These are phyloP conservation scores for Pyrrhoderma noxium DNA, from an alignment of 1,284 basidiomycete species.

Conservation along the genomic window DNA sequence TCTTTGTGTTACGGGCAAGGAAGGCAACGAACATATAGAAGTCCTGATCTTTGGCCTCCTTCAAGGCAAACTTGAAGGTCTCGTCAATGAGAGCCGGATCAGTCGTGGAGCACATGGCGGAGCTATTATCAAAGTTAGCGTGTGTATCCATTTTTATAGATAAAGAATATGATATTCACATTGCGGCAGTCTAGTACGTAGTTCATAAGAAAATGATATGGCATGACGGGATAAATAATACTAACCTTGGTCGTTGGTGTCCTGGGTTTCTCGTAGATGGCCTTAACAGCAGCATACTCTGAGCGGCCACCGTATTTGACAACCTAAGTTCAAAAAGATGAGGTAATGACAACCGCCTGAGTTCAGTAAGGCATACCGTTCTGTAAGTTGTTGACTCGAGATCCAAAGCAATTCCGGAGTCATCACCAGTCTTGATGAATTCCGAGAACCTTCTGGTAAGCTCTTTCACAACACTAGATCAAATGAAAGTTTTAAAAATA, in stretches of 20 bases:
- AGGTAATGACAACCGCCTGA: too few relatives aligned
- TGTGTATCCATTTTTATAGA: slow-evolving; percentile 14
- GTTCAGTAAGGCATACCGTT: slow-evolving; percentile 33
- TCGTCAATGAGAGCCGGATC: slow-evolving; percentile 44
- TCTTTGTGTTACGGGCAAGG: slow-evolving; percentile 37
- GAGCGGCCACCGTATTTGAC: slow-evolving; percentile 68
- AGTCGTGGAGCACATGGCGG: slow-evolving; percentile 39
- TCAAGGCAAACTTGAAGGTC: slow-evolving; percentile 53
- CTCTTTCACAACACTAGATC: slow-evolving; percentile 61
- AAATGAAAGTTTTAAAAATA: background rate
- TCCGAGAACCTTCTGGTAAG: slow-evolving; percentile 69
- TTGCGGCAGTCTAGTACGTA: background rate
- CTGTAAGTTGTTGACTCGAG: slow-evolving; percentile 49
- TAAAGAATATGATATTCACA: slow-evolving; percentile 6
- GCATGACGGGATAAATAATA: slow-evolving; percentile 42
- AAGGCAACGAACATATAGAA: slow-evolving; percentile 48
- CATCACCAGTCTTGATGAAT: slow-evolving; percentile 69
- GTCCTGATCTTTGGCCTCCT: slow-evolving; percentile 59
- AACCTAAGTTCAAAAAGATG: slow-evolving; percentile 35
- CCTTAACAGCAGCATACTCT: slow-evolving; percentile 74
- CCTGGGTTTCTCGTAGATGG: slow-evolving; percentile 64
- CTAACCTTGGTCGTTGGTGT: slow-evolving; percentile 55
- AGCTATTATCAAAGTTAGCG: slow-evolving; percentile 15
- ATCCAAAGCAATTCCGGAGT: slow-evolving; percentile 75
- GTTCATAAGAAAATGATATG: slow-evolving; percentile 23